phyloP scores from a whole-genome alignment of 148 eudicot genomes.

The Fagopyrum homotropicum region DNA sequence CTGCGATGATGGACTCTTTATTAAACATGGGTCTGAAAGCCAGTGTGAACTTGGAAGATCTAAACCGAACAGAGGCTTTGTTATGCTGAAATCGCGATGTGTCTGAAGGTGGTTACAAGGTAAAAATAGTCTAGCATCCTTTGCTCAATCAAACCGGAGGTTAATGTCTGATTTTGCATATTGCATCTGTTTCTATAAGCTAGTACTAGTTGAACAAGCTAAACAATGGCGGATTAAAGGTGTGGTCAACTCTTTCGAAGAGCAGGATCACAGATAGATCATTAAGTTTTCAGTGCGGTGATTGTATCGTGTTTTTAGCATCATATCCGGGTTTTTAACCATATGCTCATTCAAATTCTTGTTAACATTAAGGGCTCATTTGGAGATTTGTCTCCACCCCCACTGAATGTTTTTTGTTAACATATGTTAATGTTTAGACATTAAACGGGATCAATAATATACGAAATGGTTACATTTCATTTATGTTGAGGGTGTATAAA shows the following conservation, averaged over 20 bases:
- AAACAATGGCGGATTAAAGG: background rate
- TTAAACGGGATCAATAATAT: too few relatives aligned
- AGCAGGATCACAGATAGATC: background rate
- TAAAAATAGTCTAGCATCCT: background rate
- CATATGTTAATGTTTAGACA: too few relatives aligned
- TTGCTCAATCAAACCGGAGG: background rate
- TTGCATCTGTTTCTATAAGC: background rate
- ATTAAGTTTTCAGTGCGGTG: background rate
- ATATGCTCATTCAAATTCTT: too few relatives aligned
- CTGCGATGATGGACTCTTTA: constrained; percentile 47
- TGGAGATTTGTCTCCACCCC: too few relatives aligned
- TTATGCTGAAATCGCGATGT: constrained; percentile 16
- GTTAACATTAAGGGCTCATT: too few relatives aligned
- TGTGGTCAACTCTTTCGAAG: background rate
- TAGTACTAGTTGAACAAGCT: background rate
- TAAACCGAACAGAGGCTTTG: constrained; percentile 35
- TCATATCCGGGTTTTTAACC: background rate
- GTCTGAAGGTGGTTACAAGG: background rate
- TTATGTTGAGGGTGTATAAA: too few relatives aligned
- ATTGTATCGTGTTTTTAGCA: background rate
- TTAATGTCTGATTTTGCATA: background rate
- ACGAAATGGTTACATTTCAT: too few relatives aligned
- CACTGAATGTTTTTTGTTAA: too few relatives aligned
- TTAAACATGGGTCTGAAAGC: constrained; percentile 39
- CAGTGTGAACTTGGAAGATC: constrained; percentile 39